These are phyloP conservation scores for Citrus medica DNA, from an alignment of 345 rosid species.

Conservation along the genomic window DNA sequence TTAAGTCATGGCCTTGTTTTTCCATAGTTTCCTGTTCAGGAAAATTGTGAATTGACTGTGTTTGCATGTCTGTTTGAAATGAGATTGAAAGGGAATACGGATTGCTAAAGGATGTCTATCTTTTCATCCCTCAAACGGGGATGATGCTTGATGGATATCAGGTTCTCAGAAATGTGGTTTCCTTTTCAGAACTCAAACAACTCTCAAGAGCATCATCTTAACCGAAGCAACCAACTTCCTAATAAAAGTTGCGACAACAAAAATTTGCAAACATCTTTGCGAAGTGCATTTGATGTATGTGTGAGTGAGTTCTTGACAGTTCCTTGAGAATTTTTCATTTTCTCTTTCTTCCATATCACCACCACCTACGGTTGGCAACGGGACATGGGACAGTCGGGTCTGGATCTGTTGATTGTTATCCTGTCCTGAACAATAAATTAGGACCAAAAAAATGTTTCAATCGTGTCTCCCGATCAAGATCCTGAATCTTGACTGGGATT, in stretches of 20 bases:
- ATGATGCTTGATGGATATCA: not conserved
- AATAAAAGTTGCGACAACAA: not conserved
- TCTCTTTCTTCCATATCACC: not conserved
- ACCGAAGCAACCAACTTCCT: not conserved
- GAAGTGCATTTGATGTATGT: not conserved
- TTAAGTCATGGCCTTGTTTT: not conserved
- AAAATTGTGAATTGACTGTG: not conserved
- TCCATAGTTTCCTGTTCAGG: not conserved
- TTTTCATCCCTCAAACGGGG: not conserved
- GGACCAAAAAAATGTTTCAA: no score
- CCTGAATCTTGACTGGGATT: no score
- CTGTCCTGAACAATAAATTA: no score
- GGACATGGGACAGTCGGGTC: no score
- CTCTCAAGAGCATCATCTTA: not conserved
- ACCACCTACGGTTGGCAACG: no score
- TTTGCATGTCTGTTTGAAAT: not conserved
- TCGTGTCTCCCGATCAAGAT: no score
- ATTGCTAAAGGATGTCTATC: not conserved
- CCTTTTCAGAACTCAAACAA: not conserved
- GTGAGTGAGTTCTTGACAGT: not conserved
- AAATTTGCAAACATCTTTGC: not conserved
- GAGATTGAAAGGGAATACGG: not conserved
- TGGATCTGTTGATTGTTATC: no score
- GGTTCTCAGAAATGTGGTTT: not conserved
- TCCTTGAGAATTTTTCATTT: not conserved